Evolutionary conservation across 176 grass and related monocot species (phyloP).

Genomic region (Bonia amplexicaulis): DNA sequence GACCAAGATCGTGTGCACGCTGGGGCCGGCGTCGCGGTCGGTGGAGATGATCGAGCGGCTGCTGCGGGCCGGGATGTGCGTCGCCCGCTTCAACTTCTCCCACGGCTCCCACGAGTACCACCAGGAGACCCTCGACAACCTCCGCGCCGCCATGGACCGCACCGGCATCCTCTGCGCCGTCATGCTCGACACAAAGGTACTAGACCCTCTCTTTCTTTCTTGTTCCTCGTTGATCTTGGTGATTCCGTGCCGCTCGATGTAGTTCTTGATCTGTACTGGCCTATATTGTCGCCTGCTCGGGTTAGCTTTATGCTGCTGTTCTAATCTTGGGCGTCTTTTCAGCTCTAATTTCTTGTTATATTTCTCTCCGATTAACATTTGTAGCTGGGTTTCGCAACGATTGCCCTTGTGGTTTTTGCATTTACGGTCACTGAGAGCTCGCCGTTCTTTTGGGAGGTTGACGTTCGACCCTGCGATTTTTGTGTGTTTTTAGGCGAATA

Average conservation of each 20-base stretch:
- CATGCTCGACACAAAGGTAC: conserved; percentile 93
- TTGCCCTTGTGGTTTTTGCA: not conserved
- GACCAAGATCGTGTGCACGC: conserved; percentile 96
- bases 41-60: conserved; percentile 76
- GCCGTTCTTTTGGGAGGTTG: not conserved
- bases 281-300: not conserved
- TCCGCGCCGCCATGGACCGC: conserved; percentile 61
- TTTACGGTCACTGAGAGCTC: not conserved
- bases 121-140: conserved; percentile 90
- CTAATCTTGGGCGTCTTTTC: not conserved
- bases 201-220: no score
- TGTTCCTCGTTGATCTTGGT: not conserved
- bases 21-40: conserved; percentile 81
- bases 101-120: conserved; percentile 94
- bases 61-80: conserved; percentile 83
- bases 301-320: not conserved
- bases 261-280: not conserved
- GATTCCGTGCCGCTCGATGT: not conserved
- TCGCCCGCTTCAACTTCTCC: conserved; percentile 95
- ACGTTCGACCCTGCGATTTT: not conserved
- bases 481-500: not conserved
- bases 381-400: not conserved
- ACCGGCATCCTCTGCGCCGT: conserved; percentile 93
- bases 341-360: not conserved
- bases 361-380: not conserved